Evolutionary conservation across 2,329 filamentous ascomycete species (phyloP), one percentile per base, ranked within the genome.

Genomic region (Fusarium nodosum): DNA sequence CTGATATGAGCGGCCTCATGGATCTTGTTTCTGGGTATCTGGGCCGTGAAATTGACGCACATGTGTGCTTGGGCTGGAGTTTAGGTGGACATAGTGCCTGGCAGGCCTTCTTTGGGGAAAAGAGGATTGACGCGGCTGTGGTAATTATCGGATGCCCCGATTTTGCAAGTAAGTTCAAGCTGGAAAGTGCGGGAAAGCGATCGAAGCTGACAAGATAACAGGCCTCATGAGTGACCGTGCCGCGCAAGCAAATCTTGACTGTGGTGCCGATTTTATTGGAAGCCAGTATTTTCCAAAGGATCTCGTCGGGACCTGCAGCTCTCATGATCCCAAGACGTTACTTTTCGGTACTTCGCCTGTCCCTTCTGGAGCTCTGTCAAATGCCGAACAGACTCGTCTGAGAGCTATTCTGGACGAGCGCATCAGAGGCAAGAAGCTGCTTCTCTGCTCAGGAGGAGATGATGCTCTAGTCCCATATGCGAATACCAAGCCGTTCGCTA

Each of bases 101-200:
- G 94, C 91, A 97, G 76, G 86, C 89, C 30, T 80, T 97, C 61
- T 87, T 97, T 46, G 86, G 88, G 38, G 94, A 98, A 64, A 88
- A 90, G 20, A 87, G 94, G 68, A 87, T 98, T 57, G 90, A 86
- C n/a, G 90, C 92, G 0, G 94, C 88, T 1, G 89, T 97, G 10
- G 85, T 92, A 4, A 86, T 97, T 26, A 92, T 98, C 55, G 96
- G 95, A 2, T 97, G 94, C 78, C 93, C 94, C 1, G 95, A 99
- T 79, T 97, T 93, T 74, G 88, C 90, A 68, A 84, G 92, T 88
- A 72, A 81, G 78, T 39, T 30, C 7, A 28, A 13, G 3, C 2
- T 30, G 10, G 6, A 18, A 30, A 18, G 4, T 9, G 18, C 18
- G n/a, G 13, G 5, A 38, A 15, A 7, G 12, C 7, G 11, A 16